Conservation (phyloP, 345 rosid genomes). For the Brassica napus region Da-Ae NC_063449.1:39164501-39165000, state of each 20-base stretch:
- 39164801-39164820: constrained; percentile 28
- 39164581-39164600: constrained; percentile 55
- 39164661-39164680: background rate
- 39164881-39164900: constrained; percentile 23
- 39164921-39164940: constrained; percentile 20
- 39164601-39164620: constrained; percentile 60
- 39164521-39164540: constrained; percentile 82
- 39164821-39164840: constrained; percentile 28
- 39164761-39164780: background rate
- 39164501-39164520: constrained; percentile 85
- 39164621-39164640: background rate
- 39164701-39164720: background rate
- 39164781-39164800: background rate
- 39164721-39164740: background rate
- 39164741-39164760: background rate
- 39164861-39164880: constrained; percentile 10
- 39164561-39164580: constrained; percentile 81
- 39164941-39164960: constrained; percentile 32
- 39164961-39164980: constrained; percentile 42
- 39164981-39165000: background rate
- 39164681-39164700: background rate
- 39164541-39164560: constrained; percentile 95
- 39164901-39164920: constrained; percentile 11
- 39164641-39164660: background rate
- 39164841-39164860: constrained; percentile 17